phyloP scores from a whole-genome alignment of 176 grass and related monocot genomes.

The Zea mays region Zm-B73-REFERENCE-NAM-5.0 NC_050101.1:173112001-173112500 shows the following conservation, averaged over 20 bases:
- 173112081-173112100: constrained; percentile 98
- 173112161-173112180: background rate
- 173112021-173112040: constrained; percentile 83
- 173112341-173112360: background rate
- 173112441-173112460: constrained; percentile 8
- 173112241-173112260: background rate
- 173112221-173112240: background rate
- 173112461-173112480: constrained; percentile 48
- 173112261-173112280: constrained; percentile 6
- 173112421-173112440: constrained; percentile 2
- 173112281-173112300: background rate
- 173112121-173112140: background rate
- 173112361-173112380: background rate
- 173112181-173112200: constrained; percentile 23
- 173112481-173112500: constrained; percentile 89
- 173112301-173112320: background rate
- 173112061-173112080: constrained; percentile 83
- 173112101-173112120: constrained; percentile 55
- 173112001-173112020: constrained; percentile 62
- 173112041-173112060: constrained; percentile 78
- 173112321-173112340: background rate
- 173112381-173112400: background rate
- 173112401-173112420: background rate
- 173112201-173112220: background rate
- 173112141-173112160: constrained; percentile 10